Base-by-base conservation (phyloP, 2,329 filamentous ascomycete species). In the Hortaea sp. region DNA sequence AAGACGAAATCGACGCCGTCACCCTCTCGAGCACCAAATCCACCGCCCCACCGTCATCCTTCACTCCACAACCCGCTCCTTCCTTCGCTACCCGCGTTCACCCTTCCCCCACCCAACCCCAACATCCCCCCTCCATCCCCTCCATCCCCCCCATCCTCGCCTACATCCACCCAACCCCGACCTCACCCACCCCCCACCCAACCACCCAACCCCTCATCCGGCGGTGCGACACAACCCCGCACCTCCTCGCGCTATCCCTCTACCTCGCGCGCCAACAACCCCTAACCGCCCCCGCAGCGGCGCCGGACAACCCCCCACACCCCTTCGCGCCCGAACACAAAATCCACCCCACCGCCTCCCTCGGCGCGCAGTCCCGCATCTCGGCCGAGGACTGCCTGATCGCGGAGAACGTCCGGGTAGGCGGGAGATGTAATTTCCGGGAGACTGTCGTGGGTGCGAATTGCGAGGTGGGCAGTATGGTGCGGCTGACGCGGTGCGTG, bases 361-460 rank as follows among this genome's bases (percentile, higher is more conserved):
- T 97, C 31, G 87, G 88, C 46, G 74, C 79, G 31, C 81, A 83
- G 44, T 88, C 85, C 41, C 92, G 87, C 4, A 85, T 97, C 46
- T 88, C 86, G 13, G 79, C 83, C 56, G 75, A 79, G 41, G 90
- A 95, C 69, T 86, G 81, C 53, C 74, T 97, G 2, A 78, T 97
- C 34, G 90, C 80, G 1, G 85, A 90, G 48, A 95, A 95, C 59
- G 88, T 94, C 37, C 88, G 82, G 1, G 81, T 97, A 0, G 86
- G 90, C 60, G 86, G 90, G 57, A 90, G 90, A 63, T 83, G 81
- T 27, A 84, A 88, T n/a, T 85, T 98, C 68, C 95, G 95, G 65
- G 88, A 95, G 66, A 84, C 76, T 34, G 87, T 95, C 29, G 79
- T 98, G 37, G 92, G 92, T 2, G 80, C 86, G 4, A 88, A 87